Evolutionary conservation across 2,329 filamentous ascomycete species (phyloP).

Genomic region (Laburnicola sp.): DNA sequence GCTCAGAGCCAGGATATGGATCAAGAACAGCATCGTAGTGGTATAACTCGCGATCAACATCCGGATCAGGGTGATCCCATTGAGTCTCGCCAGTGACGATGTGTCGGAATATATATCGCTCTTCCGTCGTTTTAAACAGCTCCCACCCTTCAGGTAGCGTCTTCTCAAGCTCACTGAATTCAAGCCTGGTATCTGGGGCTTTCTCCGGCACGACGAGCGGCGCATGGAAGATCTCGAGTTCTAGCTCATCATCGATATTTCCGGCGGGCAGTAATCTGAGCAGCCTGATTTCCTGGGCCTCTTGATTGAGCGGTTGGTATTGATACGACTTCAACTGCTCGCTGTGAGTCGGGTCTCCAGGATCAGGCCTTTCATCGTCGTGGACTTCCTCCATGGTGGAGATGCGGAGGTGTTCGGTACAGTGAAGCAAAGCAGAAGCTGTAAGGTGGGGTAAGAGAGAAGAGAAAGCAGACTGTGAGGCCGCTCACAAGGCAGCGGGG

Average conservation of each 20-base stretch:
- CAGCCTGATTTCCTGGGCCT: conserved; percentile 4
- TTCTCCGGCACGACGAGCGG: conserved; percentile 2
- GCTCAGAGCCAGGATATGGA: not conserved
- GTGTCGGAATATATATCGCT: not conserved
- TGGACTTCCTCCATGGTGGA: not conserved
- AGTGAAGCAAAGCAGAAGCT: too few species aligned
- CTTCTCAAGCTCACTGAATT: not conserved
- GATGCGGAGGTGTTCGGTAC: not conserved
- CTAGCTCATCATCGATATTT: conserved; percentile 1
- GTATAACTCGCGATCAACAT: not conserved
- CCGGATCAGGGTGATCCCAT: conserved; percentile 1
- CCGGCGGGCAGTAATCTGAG: not conserved
- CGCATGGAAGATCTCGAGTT: conserved; percentile 7
- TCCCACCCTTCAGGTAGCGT: conserved; percentile 2
- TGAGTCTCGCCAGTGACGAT: not conserved
- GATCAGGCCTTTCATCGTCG: not conserved
- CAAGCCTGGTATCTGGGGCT: conserved; percentile 5
- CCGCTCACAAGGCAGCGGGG: too few species aligned
- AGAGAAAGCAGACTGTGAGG: too few species aligned
- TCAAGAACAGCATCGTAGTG: conserved; percentile 1
- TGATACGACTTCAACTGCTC: not conserved
- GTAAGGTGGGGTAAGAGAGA: too few species aligned
- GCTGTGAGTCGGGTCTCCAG: too few species aligned
- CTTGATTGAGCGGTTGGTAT: conserved; percentile 4
- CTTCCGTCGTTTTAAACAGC: not conserved